Percentiles rank a stretch among this genome's conserved stretches.
Evolutionary conservation across 306 rosid genomes (phyloP).

Genomic region (Biancaea sappan): DNA sequence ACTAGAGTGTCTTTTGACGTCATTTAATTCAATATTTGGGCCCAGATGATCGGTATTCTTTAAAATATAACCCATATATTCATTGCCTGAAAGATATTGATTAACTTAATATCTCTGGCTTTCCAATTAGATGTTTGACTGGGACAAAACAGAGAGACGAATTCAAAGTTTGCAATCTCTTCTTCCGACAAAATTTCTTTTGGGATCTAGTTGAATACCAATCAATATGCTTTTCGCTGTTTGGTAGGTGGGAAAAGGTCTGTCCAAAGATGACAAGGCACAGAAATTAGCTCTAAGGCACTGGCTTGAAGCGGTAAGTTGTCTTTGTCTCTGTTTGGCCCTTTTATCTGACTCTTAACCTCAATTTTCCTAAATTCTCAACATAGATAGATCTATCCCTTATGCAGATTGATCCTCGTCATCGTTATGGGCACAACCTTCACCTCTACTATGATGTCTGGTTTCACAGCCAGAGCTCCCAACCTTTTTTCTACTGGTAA

Average conservation of each 20-base stretch:
- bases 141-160: constrained; percentile 24
- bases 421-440: constrained; percentile 90
- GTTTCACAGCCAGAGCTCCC: constrained; percentile 64
- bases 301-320: constrained; percentile 95
- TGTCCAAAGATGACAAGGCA: constrained; percentile 75
- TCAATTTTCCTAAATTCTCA: neutral
- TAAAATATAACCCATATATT: constrained; percentile 6
- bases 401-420: constrained; percentile 87
- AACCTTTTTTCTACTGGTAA: constrained; percentile 91
- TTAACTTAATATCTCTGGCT: neutral
- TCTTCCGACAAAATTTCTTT: neutral
- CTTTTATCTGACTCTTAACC: neutral
- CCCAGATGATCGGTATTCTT: constrained; percentile 5
- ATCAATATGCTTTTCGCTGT: constrained; percentile 3
- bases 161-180: constrained; percentile 31
- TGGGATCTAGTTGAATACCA: constrained; percentile 16
- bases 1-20: constrained; percentile 13
- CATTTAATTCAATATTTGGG: constrained; percentile 23
- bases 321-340: constrained; percentile 17
- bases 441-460: constrained; percentile 75
- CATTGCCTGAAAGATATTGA: neutral
- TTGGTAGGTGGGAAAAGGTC: constrained; percentile 76
- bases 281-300: constrained; percentile 75
- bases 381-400: neutral
- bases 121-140: constrained; percentile 33